phyloP scores from a whole-genome alignment of 106 monocot species.

The Xerophyta viscosa region DNA sequence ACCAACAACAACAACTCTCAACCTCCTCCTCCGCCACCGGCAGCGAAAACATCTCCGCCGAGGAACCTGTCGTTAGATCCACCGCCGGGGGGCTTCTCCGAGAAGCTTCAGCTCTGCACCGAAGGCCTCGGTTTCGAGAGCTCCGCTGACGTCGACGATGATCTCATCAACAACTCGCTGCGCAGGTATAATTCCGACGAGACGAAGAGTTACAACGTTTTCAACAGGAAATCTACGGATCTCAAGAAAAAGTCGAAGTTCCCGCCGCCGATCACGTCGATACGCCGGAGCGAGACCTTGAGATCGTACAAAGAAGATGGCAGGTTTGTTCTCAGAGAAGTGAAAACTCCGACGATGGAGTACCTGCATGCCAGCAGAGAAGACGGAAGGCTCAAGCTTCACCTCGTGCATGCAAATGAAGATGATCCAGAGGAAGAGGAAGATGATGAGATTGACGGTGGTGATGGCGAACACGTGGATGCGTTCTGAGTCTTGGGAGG shows the following conservation, averaged over 20 bases:
- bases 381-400: slow-evolving; percentile 8
- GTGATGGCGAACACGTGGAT: background rate
- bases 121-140: slow-evolving; percentile 12
- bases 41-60: background rate
- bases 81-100: too few relatives aligned
- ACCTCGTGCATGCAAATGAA: background rate
- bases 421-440: background rate
- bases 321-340: slow-evolving; percentile 8
- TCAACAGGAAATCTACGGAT: background rate
- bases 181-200: background rate
- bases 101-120: slow-evolving; percentile 22
- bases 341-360: slow-evolving; percentile 1
- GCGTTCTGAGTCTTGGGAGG: too few relatives aligned
- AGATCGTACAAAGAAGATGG: slow-evolving; percentile 10
- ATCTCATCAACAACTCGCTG: background rate
- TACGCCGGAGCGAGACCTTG: slow-evolving; percentile 8
- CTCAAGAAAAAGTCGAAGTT: slow-evolving; percentile 1
- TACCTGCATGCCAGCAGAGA: slow-evolving; percentile 6
- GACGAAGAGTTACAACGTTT: background rate
- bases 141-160: too few relatives aligned
- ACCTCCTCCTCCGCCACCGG: background rate
- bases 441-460: background rate
- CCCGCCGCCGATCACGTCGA: slow-evolving; percentile 7
- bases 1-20: background rate
- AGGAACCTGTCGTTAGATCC: background rate